These are phyloP conservation scores for Erysiphe pulchra DNA, from an alignment of 2,329 filamentous ascomycete species.

Conservation along the genomic window DNA sequence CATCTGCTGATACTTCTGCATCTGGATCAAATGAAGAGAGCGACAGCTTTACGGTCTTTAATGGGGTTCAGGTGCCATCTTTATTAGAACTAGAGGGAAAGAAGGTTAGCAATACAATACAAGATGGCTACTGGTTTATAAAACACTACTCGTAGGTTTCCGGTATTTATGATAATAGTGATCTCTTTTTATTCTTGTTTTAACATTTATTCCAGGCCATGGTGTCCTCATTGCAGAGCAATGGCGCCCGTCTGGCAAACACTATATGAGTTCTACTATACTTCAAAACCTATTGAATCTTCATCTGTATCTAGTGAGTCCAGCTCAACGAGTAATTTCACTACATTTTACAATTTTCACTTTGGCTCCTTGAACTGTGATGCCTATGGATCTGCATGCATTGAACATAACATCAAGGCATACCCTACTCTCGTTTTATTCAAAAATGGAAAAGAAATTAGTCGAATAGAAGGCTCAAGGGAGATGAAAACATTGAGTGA, in stretches of 20 bases:
- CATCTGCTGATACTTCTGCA: background rate
- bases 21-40: slow-evolving; percentile 6
- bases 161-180: background rate
- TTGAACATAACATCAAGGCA: slow-evolving; percentile 34
- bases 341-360: slow-evolving; percentile 65
- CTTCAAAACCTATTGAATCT: slow-evolving; percentile 38
- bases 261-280: slow-evolving; percentile 71
- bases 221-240: slow-evolving; percentile 11
- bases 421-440: slow-evolving; percentile 63
- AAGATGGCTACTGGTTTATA: slow-evolving; percentile 14
- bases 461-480: slow-evolving; percentile 39
- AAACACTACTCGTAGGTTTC: slow-evolving; percentile 13
- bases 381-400: slow-evolving; percentile 57
- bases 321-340: slow-evolving; percentile 32
- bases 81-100: slow-evolving; percentile 21
- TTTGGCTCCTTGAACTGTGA: slow-evolving; percentile 74
- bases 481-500: slow-evolving; percentile 37
- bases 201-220: slow-evolving; percentile 7
- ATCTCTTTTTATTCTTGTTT: background rate
- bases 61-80: slow-evolving; percentile 23
- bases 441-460: slow-evolving; percentile 46
- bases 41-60: slow-evolving; percentile 17
- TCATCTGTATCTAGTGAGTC: slow-evolving; percentile 14
- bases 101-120: slow-evolving; percentile 15
- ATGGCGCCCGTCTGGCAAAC: slow-evolving; percentile 78